Conservation (phyloP, 2,329 filamentous ascomycete genomes). For the Aspergillus viridinutans region DNA sequence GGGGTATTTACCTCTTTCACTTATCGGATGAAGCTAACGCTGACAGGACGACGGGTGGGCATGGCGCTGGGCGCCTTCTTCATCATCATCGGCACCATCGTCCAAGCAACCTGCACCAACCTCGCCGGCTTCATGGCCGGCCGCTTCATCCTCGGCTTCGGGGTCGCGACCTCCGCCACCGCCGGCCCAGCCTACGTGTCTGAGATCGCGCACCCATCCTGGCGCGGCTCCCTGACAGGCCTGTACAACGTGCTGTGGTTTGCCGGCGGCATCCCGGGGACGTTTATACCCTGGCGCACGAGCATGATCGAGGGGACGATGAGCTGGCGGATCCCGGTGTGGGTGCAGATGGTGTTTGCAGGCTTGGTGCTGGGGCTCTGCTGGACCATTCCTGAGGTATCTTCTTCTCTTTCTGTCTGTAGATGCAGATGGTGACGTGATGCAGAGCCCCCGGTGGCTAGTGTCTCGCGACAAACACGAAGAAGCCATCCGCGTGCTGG, state of each 20-base stretch:
- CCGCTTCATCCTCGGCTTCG: slow-evolving; percentile 30
- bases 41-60: slow-evolving; percentile 22
- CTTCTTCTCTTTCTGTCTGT: background rate
- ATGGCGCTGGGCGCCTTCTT: slow-evolving; percentile 25
- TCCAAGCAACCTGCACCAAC: slow-evolving; percentile 24
- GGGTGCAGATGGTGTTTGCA: slow-evolving; percentile 48
- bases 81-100: slow-evolving; percentile 23
- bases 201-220: slow-evolving; percentile 35
- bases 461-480: slow-evolving; percentile 57
- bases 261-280: slow-evolving; percentile 47
- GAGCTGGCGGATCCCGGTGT: slow-evolving; percentile 59
- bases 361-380: slow-evolving; percentile 47
- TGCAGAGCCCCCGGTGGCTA: slow-evolving; percentile 59
- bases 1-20: slow-evolving; percentile 17
- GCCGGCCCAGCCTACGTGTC: slow-evolving; percentile 33
- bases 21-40: background rate
- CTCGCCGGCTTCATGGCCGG: slow-evolving; percentile 28
- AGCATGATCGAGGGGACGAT: slow-evolving; percentile 35
- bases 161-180: slow-evolving; percentile 23
- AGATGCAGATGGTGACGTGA: background rate
- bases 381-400: slow-evolving; percentile 47
- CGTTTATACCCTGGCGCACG: slow-evolving; percentile 46
- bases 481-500: slow-evolving; percentile 53
- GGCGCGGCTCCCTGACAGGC: slow-evolving; percentile 37
- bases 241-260: slow-evolving; percentile 43